These are phyloP conservation scores for Kregervanrija delftensis DNA, from an alignment of 805 yeast genomes.

Conservation along the genomic window DNA sequence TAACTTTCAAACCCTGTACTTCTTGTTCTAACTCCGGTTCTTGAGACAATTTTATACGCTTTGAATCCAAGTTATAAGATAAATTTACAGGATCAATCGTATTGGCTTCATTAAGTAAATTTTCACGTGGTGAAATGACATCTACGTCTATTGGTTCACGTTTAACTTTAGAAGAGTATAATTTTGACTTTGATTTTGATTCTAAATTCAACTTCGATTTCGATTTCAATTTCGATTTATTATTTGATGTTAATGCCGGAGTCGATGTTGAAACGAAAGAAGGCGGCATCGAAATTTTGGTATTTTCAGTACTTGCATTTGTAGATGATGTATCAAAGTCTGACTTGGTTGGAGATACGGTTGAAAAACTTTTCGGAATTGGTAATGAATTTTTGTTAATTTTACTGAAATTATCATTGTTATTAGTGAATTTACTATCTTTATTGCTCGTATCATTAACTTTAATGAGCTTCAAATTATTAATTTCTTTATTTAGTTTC, in stretches of 20 bases:
- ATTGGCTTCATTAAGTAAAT: constrained; percentile 12
- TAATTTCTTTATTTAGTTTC: constrained; percentile 35
- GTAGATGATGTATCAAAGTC: not conserved
- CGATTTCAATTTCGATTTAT: not conserved
- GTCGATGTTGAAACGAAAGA: not conserved
- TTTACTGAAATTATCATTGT: not conserved
- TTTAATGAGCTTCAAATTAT: constrained; percentile 21
- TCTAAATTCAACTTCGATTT: too few relatives aligned
- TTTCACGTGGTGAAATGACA: not conserved
- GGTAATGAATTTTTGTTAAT: not conserved
- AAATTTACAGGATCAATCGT: constrained; percentile 28
- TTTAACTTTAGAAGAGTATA: not conserved
- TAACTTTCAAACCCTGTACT: not conserved
- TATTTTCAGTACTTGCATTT: not conserved
- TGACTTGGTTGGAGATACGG: not conserved
- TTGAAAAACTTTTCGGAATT: not conserved
- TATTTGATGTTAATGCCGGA: not conserved
- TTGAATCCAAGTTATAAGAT: constrained; percentile 25
- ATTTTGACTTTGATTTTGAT: too few relatives aligned
- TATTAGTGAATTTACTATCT: not conserved
- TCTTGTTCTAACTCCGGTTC: not conserved
- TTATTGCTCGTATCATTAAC: constrained; percentile 9
- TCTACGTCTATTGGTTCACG: not conserved
- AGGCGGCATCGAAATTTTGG: not conserved
- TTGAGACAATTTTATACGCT: constrained; percentile 19